Percentiles rank a stretch among this genome's conserved stretches.
Evolutionary conservation across 2,329 filamentous ascomycete species (phyloP).

Genomic region (Allantophomopsis lycopodina): DNA sequence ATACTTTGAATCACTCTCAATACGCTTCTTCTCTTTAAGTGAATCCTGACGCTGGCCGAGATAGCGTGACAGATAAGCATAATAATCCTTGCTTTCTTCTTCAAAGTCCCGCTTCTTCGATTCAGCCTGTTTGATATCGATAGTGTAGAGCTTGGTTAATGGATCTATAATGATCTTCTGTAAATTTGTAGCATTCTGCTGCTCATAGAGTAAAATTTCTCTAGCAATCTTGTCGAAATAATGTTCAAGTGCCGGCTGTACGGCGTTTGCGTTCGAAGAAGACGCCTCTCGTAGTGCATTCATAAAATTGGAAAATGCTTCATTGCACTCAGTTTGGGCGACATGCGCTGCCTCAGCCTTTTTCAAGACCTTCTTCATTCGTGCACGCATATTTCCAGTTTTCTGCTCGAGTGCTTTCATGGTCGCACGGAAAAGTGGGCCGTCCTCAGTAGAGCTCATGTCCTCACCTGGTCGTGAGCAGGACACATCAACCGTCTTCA

Average conservation of each 20-base stretch:
- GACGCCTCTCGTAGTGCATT: slow-evolving; percentile 79
- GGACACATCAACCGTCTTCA: slow-evolving; percentile 65
- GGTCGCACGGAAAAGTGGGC: slow-evolving; percentile 87
- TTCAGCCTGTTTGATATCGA: slow-evolving; percentile 96
- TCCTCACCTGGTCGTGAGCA: slow-evolving; percentile 79
- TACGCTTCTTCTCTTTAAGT: slow-evolving; percentile 92
- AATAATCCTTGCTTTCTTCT: slow-evolving; percentile 97
- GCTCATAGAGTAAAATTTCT: slow-evolving; percentile 80
- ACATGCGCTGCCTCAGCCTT: slow-evolving; percentile 80
- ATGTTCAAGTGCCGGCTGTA: slow-evolving; percentile 93
- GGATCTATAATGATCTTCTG: slow-evolving; percentile 94
- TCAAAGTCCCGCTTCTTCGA: slow-evolving; percentile 96
- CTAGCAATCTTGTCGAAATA: slow-evolving; percentile 96
- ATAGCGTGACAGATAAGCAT: slow-evolving; percentile 87
- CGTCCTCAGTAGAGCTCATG: slow-evolving; percentile 75
- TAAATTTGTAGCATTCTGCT: slow-evolving; percentile 68
- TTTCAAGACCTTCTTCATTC: slow-evolving; percentile 94
- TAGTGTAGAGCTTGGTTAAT: slow-evolving; percentile 76
- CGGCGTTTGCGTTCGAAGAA: slow-evolving; percentile 82
- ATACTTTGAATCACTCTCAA: slow-evolving; percentile 91
- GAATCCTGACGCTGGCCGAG: slow-evolving; percentile 94
- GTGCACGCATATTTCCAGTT: slow-evolving; percentile 81
- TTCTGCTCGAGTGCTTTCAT: slow-evolving; percentile 96
- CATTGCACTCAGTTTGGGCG: slow-evolving; percentile 73
- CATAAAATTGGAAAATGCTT: slow-evolving; percentile 70